Evolutionary conservation across 2,329 filamentous ascomycete genomes (phyloP), one percentile per base, ranked within the genome.

Genomic region (Aspergillus calidoustus): DNA sequence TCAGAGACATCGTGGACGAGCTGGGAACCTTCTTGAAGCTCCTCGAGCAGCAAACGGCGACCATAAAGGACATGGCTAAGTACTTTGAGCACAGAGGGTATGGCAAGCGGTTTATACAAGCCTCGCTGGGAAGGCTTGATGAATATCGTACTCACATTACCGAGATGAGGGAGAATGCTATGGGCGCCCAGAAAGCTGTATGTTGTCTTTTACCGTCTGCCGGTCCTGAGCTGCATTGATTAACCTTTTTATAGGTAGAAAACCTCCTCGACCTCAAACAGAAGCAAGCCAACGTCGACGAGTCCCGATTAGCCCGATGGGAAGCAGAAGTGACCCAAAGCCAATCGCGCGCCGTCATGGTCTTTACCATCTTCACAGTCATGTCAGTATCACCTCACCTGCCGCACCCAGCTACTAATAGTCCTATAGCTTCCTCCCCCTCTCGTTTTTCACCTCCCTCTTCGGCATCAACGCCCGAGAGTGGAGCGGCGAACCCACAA

Each of bases 241-340:
- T 59, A 19, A 66, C 63, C 66, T 19, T 65, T 53, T 1, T 15
- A 2, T 43, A 83, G 79, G 89, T 88, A 64, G 86, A 88, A 67
- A 88, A 88, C 64, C 80, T 89, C 5, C 83, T 89, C 13, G 86
- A 89, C 71, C 87, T 89, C 81, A 86, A 87, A 46, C 87, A 89
- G 69, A 85, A 87, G 17, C 86, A 89, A 68, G 86, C 87, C 0
- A 87, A 89, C 68, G 86, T 89, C 2, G 86, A 89, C 68, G 87
- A 89, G 70, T 86, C 88, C 8, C 83, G 86, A 25, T 83, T 87
- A 72, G 87, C 86, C 25, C 79, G 87, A 1, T 77, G 87, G 59
- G 85, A 89, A 66, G 86, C 87, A 1, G 86, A 89, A 65, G 82
- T 88, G 0, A 86, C 87, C 0, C 85, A 84, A 61, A 82, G 83